Evolutionary conservation across 129 eudicot species (phyloP).

Genomic region (Pittosporum tobira): DNA sequence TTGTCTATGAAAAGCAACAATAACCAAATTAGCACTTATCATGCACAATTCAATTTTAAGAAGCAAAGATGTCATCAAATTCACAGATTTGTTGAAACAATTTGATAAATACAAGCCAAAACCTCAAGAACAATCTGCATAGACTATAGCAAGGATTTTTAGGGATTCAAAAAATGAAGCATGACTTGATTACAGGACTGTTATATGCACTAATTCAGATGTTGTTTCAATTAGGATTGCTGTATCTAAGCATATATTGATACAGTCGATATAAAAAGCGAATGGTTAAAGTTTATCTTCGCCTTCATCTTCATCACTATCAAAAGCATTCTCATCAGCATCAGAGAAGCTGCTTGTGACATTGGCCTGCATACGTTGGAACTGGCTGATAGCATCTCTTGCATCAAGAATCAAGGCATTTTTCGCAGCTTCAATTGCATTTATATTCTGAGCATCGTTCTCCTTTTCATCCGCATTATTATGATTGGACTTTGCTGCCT

Average conservation of each 20-base stretch:
- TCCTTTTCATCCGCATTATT: constrained; percentile 14
- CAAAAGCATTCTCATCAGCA: constrained; percentile 24
- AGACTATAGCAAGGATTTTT: not conserved
- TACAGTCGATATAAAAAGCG: not conserved
- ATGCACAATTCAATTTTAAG: not conserved
- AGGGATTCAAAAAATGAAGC: not conserved
- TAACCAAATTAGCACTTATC: no score
- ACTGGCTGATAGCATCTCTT: constrained; percentile 53
- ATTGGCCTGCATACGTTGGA: constrained; percentile 36
- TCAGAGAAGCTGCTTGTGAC: constrained; percentile 17
- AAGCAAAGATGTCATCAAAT: not conserved
- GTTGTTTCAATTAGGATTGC: not conserved
- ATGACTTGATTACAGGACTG: not conserved
- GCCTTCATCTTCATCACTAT: constrained; percentile 26
- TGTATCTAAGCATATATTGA: not conserved
- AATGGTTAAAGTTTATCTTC: constrained; percentile 14
- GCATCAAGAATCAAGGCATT: constrained; percentile 62
- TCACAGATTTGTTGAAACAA: not conserved
- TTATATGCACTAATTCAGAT: not conserved
- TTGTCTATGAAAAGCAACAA: no score
- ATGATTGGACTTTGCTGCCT: constrained; percentile 25
- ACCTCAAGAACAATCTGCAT: not conserved
- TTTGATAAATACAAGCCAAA: no score
- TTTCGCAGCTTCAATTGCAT: constrained; percentile 60
- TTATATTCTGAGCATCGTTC: constrained; percentile 19